Base-by-base conservation (phyloP, 2,329 filamentous ascomycete species). In the Neonectria sp. region DNA sequence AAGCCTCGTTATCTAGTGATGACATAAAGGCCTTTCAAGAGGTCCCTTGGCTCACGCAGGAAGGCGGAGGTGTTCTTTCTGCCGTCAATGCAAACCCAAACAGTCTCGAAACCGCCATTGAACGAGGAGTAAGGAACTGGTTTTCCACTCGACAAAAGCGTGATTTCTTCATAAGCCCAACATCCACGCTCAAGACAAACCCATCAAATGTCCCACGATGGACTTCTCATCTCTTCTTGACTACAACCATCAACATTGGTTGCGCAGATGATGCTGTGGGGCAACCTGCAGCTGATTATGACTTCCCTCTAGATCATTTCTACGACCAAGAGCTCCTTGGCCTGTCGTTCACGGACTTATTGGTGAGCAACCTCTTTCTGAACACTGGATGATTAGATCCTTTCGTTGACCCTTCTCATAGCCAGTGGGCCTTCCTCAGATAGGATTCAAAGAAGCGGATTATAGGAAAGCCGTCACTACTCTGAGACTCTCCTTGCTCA, bases 151-250 rank as follows among this genome's bases (percentile, higher is more conserved):
- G 48, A 9, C 48, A 24, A 5, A 27, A 60, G 27, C 46, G 40
- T 3, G 62, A 64, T 37, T 64, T 64, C 37, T 58, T 64, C 12
- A 15, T 17, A 17, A 37, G 13, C 15, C 29, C 35, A 8, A 15
- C 9, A 13, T 21, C 31, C 6, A n/a, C 15, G 2, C 45, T 48
- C 24, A 24, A 45, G 12, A 8, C 21, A 17, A 43, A 55, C 15
- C 57, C 63, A 6, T 21, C 21, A 12, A 67, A 67, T 15, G 49
- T 67, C 27, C 35, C 52, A 25, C 43, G 58, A 5, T 67, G 63
- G 63, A 37, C 25, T 2, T 31, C 63, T 6, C 63, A 67, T 48
- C 46, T 67, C 17, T 49, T 67, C 3, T 46, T 67, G 13, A 67
- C 63, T n/a, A 67, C 63, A 11, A 67, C 63, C 8, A 29, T 53